Evolutionary conservation across 2,329 filamentous ascomycete species (phyloP).

Genomic region (Nannizziopsis barbatae): DNA sequence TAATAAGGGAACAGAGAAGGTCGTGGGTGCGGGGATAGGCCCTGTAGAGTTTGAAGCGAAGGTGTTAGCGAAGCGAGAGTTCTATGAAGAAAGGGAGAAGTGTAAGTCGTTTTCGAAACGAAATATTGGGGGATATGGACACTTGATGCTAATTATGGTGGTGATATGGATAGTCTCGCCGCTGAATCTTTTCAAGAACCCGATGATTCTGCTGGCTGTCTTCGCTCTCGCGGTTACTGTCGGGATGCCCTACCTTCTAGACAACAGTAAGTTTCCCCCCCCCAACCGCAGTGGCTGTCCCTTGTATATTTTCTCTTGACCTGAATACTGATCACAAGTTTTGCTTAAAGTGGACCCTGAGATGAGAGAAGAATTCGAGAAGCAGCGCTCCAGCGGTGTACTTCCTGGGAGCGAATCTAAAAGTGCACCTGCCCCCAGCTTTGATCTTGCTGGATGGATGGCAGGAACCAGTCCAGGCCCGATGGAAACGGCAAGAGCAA

Average conservation of each 20-base stretch:
- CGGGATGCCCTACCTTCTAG: constrained; percentile 88
- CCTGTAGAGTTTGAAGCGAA: constrained; percentile 50
- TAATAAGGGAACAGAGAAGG: constrained; percentile 56
- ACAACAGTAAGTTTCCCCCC: constrained; percentile 63
- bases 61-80: constrained; percentile 55
- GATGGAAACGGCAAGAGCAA: constrained; percentile 24
- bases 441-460: constrained; percentile 59
- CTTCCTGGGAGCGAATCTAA: constrained; percentile 39
- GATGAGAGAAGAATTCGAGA: constrained; percentile 82
- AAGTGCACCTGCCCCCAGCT: constrained; percentile 44
- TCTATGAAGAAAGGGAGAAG: constrained; percentile 61
- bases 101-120: constrained; percentile 45
- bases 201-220: constrained; percentile 89
- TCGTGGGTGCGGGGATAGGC: constrained; percentile 29
- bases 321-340: background rate
- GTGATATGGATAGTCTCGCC: constrained; percentile 52
- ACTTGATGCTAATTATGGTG: background rate
- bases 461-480: constrained; percentile 41
- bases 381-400: constrained; percentile 67
- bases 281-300: background rate
- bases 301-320: background rate
- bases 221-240: constrained; percentile 74
- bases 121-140: background rate
- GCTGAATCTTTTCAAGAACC: constrained; percentile 77
- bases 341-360: constrained; percentile 76